Base-by-base conservation (phyloP, 805 yeast species). In the Phaffomyces thermotolerans region DNA sequence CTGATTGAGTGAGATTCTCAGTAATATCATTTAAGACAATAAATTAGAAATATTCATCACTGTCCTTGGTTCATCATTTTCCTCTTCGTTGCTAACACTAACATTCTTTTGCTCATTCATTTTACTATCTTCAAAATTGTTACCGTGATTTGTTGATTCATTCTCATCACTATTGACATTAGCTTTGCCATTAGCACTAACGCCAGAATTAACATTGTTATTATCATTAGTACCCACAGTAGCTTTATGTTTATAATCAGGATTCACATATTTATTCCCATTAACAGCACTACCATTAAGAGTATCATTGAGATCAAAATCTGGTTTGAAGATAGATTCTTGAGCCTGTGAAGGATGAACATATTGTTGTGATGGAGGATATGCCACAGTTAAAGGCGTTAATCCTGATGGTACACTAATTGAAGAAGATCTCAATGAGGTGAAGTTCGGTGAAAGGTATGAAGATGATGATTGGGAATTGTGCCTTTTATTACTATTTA, bases 401-500 rank as follows among this genome's bases (percentile, higher is more conserved):
- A 53, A 40, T 25, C 52, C 37, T 36, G 64, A 41, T 22, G 58
- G 45, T 39, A 50, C 32, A n/a, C 53, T 54, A 4, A 49, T 37
- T 6, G 38, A 42, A 3, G 60, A 52, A 2, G 52, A 49, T 37
- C 59, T 45, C 30, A 54, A 58, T 8, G 54, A 32, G 9, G 56
- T 40, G 47, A 62, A 48, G 15, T 37, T 49, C 39, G 58, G 55
- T 4, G 56, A 52, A 22, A 52, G 34, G 24, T 50, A 53, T 6
- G 48, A 38, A 3, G 50, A 45, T 1, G 56, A 51, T 6, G 49
- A 32, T 22, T 45, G 48, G 3, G 59, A 54, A 34, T 46, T 50
- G 4, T 50, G 54, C 41, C 58, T 48, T 36, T 52, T 50, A 15
- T 25, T 39, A 17, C 47, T 15, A 47, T 64, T 67, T 20, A 20